Percentiles rank a stretch among this genome's conserved stretches.
phyloP scores from a whole-genome alignment of 495 filamentous ascomycete genomes.

The Hypoxylon lienhwacheense region DNA sequence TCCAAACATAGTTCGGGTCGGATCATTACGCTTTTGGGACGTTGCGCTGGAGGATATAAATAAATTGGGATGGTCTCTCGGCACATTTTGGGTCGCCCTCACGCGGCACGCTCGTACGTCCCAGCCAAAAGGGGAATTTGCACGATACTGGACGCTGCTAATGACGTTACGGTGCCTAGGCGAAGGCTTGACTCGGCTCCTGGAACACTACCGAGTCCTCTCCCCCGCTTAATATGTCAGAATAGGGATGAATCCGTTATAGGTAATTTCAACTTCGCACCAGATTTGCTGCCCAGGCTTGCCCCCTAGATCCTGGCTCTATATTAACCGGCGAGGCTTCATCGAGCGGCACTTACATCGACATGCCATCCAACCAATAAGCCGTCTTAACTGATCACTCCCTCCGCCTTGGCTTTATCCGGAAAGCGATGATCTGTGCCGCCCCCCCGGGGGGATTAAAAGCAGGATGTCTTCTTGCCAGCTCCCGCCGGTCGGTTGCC shows the following conservation, averaged over 20 bases:
- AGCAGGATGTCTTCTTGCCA: slow-evolving; percentile 13
- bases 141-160: background rate
- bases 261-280: slow-evolving; percentile 29
- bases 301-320: slow-evolving; percentile 14
- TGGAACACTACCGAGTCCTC: slow-evolving; percentile 28
- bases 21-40: slow-evolving; percentile 1
- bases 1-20: slow-evolving; percentile 8
- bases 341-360: slow-evolving; percentile 29
- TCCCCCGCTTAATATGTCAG: slow-evolving; percentile 35
- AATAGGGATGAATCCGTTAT: slow-evolving; percentile 22
- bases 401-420: slow-evolving; percentile 35
- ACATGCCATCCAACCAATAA: slow-evolving; percentile 17
- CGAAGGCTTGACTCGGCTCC: slow-evolving; percentile 25
- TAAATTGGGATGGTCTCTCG: slow-evolving; percentile 22
- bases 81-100: slow-evolving; percentile 11
- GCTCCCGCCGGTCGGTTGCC: slow-evolving; percentile 6
- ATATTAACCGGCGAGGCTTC: slow-evolving; percentile 33
- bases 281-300: slow-evolving; percentile 27
- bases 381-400: slow-evolving; percentile 1
- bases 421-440: slow-evolving; percentile 22
- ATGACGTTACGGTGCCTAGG: slow-evolving; percentile 27
- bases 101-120: slow-evolving; percentile 2
- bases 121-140: slow-evolving; percentile 4
- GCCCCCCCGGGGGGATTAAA: slow-evolving; percentile 28
- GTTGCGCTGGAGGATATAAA: slow-evolving; percentile 20